Evolutionary conservation across 331 rosid genomes (phyloP).

Genomic region (Malus hybrid): DNA sequence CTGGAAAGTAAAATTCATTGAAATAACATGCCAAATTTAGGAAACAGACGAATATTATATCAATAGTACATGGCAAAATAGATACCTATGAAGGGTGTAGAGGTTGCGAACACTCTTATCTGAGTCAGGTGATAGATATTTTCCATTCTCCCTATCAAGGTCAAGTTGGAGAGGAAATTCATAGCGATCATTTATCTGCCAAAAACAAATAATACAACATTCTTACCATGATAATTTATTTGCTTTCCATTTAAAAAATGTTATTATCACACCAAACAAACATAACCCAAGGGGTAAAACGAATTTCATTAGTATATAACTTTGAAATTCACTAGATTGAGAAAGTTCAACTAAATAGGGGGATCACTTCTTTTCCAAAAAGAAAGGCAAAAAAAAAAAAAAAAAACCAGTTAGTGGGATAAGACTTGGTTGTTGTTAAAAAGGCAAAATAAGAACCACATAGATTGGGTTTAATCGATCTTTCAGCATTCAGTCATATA

Average conservation of each 20-base stretch:
- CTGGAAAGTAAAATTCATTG: background rate
- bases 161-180: too few species aligned
- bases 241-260: background rate
- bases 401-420: too few species aligned
- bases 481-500: background rate
- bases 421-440: too few species aligned
- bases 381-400: background rate
- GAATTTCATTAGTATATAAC: background rate
- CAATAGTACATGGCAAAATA: background rate
- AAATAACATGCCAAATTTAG: background rate
- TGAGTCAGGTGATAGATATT: too few species aligned
- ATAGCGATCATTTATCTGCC: too few species aligned
- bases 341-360: background rate
- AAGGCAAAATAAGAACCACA: background rate
- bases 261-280: too few species aligned
- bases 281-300: background rate
- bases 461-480: background rate
- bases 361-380: too few species aligned
- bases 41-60: background rate
- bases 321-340: background rate
- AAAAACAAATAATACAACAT: too few species aligned
- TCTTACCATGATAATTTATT: too few species aligned
- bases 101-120: too few species aligned
- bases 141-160: too few species aligned
- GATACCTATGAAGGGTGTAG: too few species aligned